Evolutionary conservation across 2,329 filamentous ascomycete genomes (phyloP).

Genomic region (Macrophomina phaseolina): DNA sequence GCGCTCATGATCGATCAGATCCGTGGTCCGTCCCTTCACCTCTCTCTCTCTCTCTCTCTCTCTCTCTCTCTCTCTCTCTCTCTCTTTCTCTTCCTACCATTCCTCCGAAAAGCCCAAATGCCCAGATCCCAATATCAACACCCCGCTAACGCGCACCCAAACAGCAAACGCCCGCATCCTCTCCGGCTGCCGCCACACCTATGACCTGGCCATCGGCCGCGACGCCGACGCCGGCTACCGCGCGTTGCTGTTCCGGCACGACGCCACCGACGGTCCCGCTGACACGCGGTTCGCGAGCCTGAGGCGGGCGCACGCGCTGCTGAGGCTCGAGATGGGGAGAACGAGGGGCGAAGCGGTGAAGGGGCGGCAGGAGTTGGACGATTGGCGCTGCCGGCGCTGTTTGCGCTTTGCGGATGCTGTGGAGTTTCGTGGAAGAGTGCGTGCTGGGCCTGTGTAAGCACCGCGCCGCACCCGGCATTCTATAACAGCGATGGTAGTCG

Average conservation of each 20-base stretch:
- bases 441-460: no score
- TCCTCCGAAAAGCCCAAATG: no score
- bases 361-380: not conserved
- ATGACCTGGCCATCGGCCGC: constrained; percentile 4
- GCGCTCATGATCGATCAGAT: constrained; percentile 9
- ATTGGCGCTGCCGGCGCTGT: no score
- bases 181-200: constrained; percentile 9
- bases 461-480: no score
- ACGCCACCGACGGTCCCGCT: not conserved
- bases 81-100: no score
- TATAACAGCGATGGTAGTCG: no score
- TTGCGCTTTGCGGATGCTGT: no score
- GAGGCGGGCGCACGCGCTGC: constrained; percentile 9
- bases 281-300: not conserved
- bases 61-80: not conserved
- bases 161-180: constrained; percentile 10
- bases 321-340: not conserved
- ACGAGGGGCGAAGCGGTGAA: constrained; percentile 4
- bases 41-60: no score
- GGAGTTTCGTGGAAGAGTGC: no score
- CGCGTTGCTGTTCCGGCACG: constrained; percentile 4
- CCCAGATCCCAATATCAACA: not conserved
- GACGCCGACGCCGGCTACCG: constrained; percentile 11
- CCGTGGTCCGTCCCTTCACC: not conserved
- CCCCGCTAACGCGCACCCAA: not conserved